phyloP scores from a whole-genome alignment of 1,284 basidiomycete genomes.

The Cryptococcus hybrid region DNA sequence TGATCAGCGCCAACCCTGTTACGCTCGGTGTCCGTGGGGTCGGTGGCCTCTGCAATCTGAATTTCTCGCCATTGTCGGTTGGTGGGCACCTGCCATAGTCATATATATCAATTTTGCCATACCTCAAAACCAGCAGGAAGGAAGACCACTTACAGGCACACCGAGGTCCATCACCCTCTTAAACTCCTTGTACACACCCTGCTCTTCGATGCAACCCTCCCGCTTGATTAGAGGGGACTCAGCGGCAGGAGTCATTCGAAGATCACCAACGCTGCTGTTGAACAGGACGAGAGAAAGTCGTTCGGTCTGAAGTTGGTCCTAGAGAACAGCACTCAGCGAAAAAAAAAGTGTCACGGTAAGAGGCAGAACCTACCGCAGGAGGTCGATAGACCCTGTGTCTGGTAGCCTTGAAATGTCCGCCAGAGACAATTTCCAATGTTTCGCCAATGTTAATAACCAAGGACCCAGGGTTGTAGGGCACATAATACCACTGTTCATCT shows the following conservation, averaged over 20 bases:
- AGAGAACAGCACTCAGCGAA: neutral
- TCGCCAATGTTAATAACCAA: slow-evolving; percentile 40
- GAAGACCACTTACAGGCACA: slow-evolving; percentile 15
- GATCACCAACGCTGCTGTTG: slow-evolving; percentile 48
- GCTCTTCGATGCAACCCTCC: slow-evolving; percentile 37
- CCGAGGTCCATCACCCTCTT: slow-evolving; percentile 32
- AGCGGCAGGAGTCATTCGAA: slow-evolving; percentile 35
- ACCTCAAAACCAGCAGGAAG: neutral
- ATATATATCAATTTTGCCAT: neutral
- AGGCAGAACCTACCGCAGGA: slow-evolving; percentile 20
- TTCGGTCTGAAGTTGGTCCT: slow-evolving; percentile 51
- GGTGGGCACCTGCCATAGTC: slow-evolving; percentile 21
- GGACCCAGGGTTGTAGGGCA: slow-evolving; percentile 44
- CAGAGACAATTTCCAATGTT: slow-evolving; percentile 38
- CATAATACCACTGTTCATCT: slow-evolving; percentile 50
- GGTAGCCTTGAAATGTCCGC: slow-evolving; percentile 47
- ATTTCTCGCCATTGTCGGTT: slow-evolving; percentile 40
- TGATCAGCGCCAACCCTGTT: slow-evolving; percentile 33
- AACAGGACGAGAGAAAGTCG: slow-evolving; percentile 51
- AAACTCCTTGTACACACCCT: slow-evolving; percentile 42
- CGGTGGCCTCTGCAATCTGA: slow-evolving; percentile 37
- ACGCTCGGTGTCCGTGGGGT: slow-evolving; percentile 30
- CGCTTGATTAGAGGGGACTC: slow-evolving; percentile 36
- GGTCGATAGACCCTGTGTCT: slow-evolving; percentile 51
- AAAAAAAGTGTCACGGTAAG: no score